Conservation (phyloP, 1,284 basidiomycete species). For the Ganoderma leucocontextum region DNA sequence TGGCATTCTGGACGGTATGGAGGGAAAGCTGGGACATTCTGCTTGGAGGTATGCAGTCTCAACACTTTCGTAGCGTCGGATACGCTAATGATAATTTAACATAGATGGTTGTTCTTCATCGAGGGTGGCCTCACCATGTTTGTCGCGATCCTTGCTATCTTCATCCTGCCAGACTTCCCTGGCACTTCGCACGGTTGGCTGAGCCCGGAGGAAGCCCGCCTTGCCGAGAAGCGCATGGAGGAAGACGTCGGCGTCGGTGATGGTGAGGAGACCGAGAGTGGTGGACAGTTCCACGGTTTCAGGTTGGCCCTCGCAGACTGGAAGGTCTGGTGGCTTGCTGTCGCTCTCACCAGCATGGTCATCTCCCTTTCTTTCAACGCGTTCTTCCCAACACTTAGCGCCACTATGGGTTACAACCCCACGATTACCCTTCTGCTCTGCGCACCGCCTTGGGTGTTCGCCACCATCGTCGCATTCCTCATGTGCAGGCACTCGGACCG, state of each 20-base stretch:
- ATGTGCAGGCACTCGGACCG: conserved; percentile 74
- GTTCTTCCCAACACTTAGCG: conserved; percentile 74
- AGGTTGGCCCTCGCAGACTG: conserved; percentile 69
- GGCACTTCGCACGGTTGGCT: conserved; percentile 63
- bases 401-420: conserved; percentile 72
- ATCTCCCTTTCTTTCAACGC: conserved; percentile 78
- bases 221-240: conserved; percentile 76
- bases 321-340: conserved; percentile 79
- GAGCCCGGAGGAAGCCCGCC: conserved; percentile 64
- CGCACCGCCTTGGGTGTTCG: conserved; percentile 81
- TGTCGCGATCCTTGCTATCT: conserved; percentile 66
- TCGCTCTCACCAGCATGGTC: conserved; percentile 61
- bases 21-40: conserved; percentile 71
- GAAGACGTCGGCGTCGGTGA: conserved; percentile 71
- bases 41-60: conserved; percentile 69
- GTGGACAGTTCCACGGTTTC: conserved; percentile 55
- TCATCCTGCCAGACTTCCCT: conserved; percentile 84
- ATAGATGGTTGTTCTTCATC: conserved; percentile 80
- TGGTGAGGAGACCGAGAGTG: conserved; percentile 46
- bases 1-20: conserved; percentile 74
- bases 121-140: conserved; percentile 75
- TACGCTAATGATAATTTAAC: conserved; percentile 17
- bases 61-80: background rate
- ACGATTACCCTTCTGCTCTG: conserved; percentile 77
- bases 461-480: conserved; percentile 60